These are phyloP conservation scores for Crucihimalaya himalaica DNA, from an alignment of 345 rosid genomes.

Conservation along the genomic window DNA sequence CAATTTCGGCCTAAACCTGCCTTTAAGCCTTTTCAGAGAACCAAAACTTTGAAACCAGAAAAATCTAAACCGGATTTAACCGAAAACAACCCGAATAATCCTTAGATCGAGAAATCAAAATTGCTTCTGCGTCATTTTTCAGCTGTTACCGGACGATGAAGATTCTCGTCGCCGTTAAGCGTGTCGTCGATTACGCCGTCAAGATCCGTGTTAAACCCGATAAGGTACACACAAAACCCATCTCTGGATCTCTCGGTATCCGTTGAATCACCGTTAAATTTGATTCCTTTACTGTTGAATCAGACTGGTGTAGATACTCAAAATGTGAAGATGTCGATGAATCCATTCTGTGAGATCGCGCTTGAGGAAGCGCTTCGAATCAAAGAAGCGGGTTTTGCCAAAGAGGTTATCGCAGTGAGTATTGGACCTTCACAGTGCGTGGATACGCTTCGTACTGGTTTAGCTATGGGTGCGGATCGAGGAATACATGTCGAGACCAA, in stretches of 20 bases:
- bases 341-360: slow-evolving; percentile 96
- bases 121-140: background rate
- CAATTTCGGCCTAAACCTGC: too few species aligned
- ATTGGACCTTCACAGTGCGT: slow-evolving; percentile 74
- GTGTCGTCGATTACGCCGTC: slow-evolving; percentile 92
- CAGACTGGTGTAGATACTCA: slow-evolving; percentile 92
- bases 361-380: slow-evolving; percentile 87
- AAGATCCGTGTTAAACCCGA: slow-evolving; percentile 94
- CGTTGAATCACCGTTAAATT: background rate
- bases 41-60: too few species aligned
- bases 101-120: slow-evolving; percentile 8
- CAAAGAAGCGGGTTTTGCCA: slow-evolving; percentile 79
- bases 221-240: slow-evolving; percentile 52
- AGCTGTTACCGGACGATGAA: slow-evolving; percentile 51
- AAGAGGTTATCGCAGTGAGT: slow-evolving; percentile 79
- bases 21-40: too few species aligned
- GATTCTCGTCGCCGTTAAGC: slow-evolving; percentile 88
- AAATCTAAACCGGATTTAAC: background rate
- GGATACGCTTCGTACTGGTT: slow-evolving; percentile 86
- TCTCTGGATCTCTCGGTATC: background rate
- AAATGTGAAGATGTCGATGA: slow-evolving; percentile 98
- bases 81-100: background rate
- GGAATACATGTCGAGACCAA: slow-evolving; percentile 72
- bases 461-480: slow-evolving; percentile 97
- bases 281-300: background rate